A percentile compares a stretch with the other conserved stretches of the same genome.
Evolutionary conservation across 306 rosid species (phyloP).

Genomic region (Lathyrus sativus): DNA sequence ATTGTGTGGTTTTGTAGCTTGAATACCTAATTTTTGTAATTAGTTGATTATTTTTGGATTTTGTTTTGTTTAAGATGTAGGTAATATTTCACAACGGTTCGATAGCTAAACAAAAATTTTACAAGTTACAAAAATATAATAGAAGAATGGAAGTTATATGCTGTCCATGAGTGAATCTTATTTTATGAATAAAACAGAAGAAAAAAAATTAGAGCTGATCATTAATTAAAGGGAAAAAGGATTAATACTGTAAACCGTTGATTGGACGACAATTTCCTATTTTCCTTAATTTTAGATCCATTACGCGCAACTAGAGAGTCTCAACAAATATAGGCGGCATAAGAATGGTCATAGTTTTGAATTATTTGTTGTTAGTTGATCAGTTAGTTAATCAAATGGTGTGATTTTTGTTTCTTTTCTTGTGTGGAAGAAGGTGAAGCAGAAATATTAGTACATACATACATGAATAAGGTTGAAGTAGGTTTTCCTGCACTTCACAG

Average conservation of each 20-base stretch:
- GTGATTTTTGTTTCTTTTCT: background rate
- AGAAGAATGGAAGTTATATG: slow-evolving; percentile 19
- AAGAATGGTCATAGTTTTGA: background rate
- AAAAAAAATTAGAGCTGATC: slow-evolving; percentile 3
- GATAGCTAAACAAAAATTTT: slow-evolving; percentile 10
- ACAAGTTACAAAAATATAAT: slow-evolving; percentile 7
- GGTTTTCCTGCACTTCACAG: slow-evolving; percentile 18
- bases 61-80: background rate
- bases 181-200: slow-evolving; percentile 18
- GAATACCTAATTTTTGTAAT: slow-evolving; percentile 1
- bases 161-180: slow-evolving; percentile 2
- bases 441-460: background rate
- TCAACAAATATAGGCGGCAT: background rate
- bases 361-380: slow-evolving; percentile 16
- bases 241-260: slow-evolving; percentile 1
- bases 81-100: background rate
- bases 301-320: slow-evolving; percentile 8
- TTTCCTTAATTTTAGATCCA: background rate
- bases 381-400: background rate
- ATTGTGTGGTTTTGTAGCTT: slow-evolving; percentile 1
- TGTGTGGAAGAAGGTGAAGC: background rate
- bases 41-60: slow-evolving; percentile 22
- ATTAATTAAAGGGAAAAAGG: background rate
- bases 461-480: slow-evolving; percentile 19
- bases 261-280: background rate